These are phyloP conservation scores for Colletotrichum cordylinicola DNA, from an alignment of 2,329 filamentous ascomycete species.

Conservation along the genomic window DNA sequence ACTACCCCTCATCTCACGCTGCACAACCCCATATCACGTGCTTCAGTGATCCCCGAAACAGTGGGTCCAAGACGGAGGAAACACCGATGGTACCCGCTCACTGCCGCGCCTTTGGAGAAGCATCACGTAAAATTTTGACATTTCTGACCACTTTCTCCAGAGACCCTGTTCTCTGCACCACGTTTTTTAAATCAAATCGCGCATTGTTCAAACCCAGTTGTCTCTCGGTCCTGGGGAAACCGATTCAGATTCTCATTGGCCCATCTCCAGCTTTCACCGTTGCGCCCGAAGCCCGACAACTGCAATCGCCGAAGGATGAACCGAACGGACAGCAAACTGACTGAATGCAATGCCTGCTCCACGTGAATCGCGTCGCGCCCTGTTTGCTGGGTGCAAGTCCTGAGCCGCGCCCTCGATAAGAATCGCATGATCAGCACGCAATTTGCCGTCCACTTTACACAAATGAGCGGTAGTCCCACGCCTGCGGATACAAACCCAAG, in stretches of 20 bases:
- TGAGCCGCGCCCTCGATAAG: background rate
- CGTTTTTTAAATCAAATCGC: constrained; percentile 1
- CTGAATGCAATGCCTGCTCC: background rate
- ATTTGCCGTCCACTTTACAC: background rate
- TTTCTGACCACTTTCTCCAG: constrained; percentile 1
- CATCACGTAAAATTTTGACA: constrained; percentile 17
- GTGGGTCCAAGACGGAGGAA: background rate
- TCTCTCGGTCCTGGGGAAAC: constrained; percentile 3
- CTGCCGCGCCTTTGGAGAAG: background rate
- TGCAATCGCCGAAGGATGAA: background rate
- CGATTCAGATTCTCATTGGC: background rate
- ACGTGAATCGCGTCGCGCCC: background rate
- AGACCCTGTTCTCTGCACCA: background rate
- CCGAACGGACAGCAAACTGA: background rate
- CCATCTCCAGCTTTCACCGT: background rate
- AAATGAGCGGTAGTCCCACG: background rate
- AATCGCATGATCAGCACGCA: background rate
- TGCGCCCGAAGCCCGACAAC: background rate
- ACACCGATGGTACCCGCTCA: constrained; percentile 7
- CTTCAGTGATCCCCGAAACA: background rate
- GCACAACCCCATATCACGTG: constrained; percentile 6
- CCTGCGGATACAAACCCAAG: background rate
- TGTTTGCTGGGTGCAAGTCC: background rate
- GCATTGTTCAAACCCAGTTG: background rate
- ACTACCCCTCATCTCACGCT: background rate